Evolutionary conservation across 495 filamentous ascomycete genomes (phyloP).

Genomic region (Neurospora sp.): DNA sequence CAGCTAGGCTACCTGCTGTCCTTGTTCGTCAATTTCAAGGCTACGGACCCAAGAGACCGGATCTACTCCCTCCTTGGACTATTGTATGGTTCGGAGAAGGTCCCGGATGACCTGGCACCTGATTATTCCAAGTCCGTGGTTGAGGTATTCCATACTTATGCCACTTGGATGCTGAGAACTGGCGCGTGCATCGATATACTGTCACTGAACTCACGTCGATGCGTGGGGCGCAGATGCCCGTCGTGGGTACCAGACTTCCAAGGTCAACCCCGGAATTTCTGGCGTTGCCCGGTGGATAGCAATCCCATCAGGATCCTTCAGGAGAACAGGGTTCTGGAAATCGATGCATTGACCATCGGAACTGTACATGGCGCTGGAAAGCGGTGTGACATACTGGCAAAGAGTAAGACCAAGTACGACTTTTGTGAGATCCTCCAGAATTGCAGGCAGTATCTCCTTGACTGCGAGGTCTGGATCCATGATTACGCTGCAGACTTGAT

Average conservation of each 20-base stretch:
- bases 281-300: background rate
- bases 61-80: background rate
- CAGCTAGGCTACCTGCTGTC: background rate
- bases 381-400: background rate
- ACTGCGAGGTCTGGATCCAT: background rate
- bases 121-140: background rate
- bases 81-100: background rate
- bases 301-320: background rate
- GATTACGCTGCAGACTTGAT: background rate
- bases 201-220: background rate
- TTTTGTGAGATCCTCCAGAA: no score
- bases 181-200: background rate
- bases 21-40: background rate
- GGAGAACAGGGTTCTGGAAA: background rate
- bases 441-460: background rate
- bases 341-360: background rate
- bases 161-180: background rate
- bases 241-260: background rate
- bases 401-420: no score
- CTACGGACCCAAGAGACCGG: background rate
- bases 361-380: background rate
- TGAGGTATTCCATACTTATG: background rate
- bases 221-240: background rate
- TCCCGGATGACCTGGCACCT: background rate
- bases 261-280: background rate